These are phyloP conservation scores for Neofusicoccum ribis DNA, from an alignment of 2,329 filamentous ascomycete species.

Conservation along the genomic window DNA sequence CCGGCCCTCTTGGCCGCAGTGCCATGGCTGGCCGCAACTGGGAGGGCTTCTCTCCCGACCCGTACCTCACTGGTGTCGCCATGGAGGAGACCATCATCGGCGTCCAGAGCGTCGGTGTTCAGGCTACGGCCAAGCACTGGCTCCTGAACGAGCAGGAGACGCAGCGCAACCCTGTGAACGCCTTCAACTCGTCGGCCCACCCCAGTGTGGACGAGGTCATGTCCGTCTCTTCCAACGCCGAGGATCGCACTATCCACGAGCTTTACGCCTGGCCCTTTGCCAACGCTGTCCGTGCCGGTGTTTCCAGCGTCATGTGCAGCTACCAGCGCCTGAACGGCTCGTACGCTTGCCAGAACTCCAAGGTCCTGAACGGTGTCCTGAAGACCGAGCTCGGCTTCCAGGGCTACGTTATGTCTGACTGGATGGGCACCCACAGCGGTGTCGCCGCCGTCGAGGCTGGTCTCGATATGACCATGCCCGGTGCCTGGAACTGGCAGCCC, in stretches of 20 bases:
- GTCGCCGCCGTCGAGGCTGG: constrained; percentile 31
- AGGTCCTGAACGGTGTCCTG: constrained; percentile 47
- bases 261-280: constrained; percentile 78
- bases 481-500: constrained; percentile 33
- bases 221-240: constrained; percentile 57
- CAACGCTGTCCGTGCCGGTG: constrained; percentile 68
- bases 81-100: constrained; percentile 47
- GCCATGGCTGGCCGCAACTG: constrained; percentile 49
- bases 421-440: constrained; percentile 30
- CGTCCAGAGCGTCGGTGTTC: constrained; percentile 47
- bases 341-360: constrained; percentile 48
- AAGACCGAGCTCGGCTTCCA: constrained; percentile 50
- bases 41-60: constrained; percentile 53
- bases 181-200: constrained; percentile 43
- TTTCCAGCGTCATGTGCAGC: constrained; percentile 52
- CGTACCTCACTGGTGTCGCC: constrained; percentile 48
- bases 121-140: constrained; percentile 47
- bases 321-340: constrained; percentile 42
- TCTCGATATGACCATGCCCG: constrained; percentile 25
- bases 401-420: constrained; percentile 29
- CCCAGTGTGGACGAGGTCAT: constrained; percentile 35
- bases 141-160: constrained; percentile 70
- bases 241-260: constrained; percentile 74
- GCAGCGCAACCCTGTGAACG: constrained; percentile 52
- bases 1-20: constrained; percentile 45